These are phyloP conservation scores for Thelephora terrestris DNA, from an alignment of 1,284 basidiomycete genomes.

Conservation along the genomic window DNA sequence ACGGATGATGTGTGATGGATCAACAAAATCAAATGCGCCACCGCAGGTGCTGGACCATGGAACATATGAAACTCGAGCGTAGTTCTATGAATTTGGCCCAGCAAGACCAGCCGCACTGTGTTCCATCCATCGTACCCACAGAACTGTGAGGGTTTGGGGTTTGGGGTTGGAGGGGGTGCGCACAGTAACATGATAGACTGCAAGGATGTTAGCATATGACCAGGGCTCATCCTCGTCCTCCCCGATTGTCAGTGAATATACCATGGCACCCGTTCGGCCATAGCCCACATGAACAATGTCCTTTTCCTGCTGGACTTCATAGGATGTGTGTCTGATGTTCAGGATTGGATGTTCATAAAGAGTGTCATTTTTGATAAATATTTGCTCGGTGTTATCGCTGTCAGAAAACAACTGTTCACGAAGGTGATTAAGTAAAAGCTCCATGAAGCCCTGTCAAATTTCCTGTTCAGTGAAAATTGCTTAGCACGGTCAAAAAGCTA, in stretches of 20 bases:
- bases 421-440: too few species aligned
- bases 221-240: conserved; percentile 13
- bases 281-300: conserved; percentile 25
- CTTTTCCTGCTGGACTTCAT: conserved; percentile 22
- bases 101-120: conserved; percentile 3
- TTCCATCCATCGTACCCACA: conserved; percentile 20
- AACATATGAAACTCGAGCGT: conserved; percentile 9
- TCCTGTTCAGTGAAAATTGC: too few species aligned
- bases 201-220: conserved; percentile 23
- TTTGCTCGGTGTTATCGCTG: background rate
- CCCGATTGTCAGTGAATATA: conserved; percentile 10
- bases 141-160: conserved; percentile 13
- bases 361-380: background rate
- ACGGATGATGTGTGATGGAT: conserved; percentile 15
- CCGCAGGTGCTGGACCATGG: background rate
- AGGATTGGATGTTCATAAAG: conserved; percentile 10
- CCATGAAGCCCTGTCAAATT: too few species aligned
- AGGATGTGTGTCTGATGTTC: conserved; percentile 23
- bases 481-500: too few species aligned
- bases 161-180: conserved; percentile 4
- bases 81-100: conserved; percentile 8
- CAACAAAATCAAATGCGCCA: conserved; percentile 16
- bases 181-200: conserved; percentile 22
- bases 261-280: conserved; percentile 19
- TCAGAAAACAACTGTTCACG: too few species aligned